Evolutionary conservation across 2,329 filamentous ascomycete species (phyloP).

Genomic region (Clonostachys byssicola): DNA sequence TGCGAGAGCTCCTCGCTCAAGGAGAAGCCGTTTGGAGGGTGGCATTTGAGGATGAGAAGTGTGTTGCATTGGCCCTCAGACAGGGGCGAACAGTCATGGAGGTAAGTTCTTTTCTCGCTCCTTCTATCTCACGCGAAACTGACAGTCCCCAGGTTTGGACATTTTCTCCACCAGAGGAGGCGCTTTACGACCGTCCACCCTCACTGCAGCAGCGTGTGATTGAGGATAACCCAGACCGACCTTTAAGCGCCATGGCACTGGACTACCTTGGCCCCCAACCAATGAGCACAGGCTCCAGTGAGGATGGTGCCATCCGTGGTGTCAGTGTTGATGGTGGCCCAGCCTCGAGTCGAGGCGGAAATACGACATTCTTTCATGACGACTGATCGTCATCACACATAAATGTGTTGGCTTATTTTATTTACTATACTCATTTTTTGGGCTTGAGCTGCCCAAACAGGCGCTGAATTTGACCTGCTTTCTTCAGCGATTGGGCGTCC

Average conservation of each 20-base stretch:
- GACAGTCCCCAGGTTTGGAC: constrained; percentile 71
- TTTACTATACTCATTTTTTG: neutral
- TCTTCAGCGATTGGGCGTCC: neutral
- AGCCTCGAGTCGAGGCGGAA: constrained; percentile 42
- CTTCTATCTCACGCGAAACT: neutral
- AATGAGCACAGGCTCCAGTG: constrained; percentile 17
- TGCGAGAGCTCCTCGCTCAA: constrained; percentile 85
- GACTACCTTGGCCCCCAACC: constrained; percentile 30
- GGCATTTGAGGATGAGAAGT: constrained; percentile 97
- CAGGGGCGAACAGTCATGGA: constrained; percentile 93
- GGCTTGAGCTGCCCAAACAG: neutral
- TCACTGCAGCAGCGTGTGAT: constrained; percentile 41
- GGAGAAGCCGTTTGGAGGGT: constrained; percentile 97
- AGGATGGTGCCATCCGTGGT: constrained; percentile 35
- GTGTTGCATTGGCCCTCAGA: constrained; percentile 88
- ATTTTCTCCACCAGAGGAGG: constrained; percentile 81
- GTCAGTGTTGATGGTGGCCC: constrained; percentile 55
- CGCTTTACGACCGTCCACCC: constrained; percentile 47
- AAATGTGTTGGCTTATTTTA: neutral
- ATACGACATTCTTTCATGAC: constrained; percentile 47
- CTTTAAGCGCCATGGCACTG: constrained; percentile 45
- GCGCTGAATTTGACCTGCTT: neutral
- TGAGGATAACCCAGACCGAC: constrained; percentile 40
- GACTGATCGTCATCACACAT: constrained; percentile 17
- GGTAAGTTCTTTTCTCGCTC: constrained; percentile 48